A percentile compares a stretch with the other conserved stretches of the same genome.
Conservation (phyloP, 2,329 filamentous ascomycete genomes). For the Atkinsonella hypoxylon region DNA sequence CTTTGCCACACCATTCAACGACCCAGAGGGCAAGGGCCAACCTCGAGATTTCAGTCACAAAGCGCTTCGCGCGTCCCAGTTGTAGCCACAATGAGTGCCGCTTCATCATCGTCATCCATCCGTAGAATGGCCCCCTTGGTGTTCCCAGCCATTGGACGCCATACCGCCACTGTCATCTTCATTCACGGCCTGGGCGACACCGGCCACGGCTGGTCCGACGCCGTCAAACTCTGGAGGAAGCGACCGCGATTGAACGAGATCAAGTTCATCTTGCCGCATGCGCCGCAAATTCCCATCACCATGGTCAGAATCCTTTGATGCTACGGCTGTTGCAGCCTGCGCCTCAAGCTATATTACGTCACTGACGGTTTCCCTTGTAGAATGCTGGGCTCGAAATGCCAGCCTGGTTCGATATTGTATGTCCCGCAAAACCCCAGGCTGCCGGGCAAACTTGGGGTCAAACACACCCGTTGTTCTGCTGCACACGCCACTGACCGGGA, state of each 20-base stretch:
- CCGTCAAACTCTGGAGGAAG: slow-evolving; percentile 79
- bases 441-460: neutral
- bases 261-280: slow-evolving; percentile 89
- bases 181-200: slow-evolving; percentile 84
- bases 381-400: slow-evolving; percentile 73
- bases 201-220: slow-evolving; percentile 64
- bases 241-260: slow-evolving; percentile 75
- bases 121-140: slow-evolving; percentile 44
- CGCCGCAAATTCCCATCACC: slow-evolving; percentile 78
- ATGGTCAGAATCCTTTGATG: slow-evolving; percentile 20
- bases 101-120: slow-evolving; percentile 15
- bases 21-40: neutral
- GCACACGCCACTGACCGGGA: neutral
- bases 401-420: slow-evolving; percentile 74
- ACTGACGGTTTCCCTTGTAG: slow-evolving; percentile 25
- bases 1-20: neutral
- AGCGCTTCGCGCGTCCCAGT: neutral
- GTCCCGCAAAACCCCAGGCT: slow-evolving; percentile 7
- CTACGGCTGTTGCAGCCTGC: neutral
- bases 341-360: neutral
- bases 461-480: neutral
- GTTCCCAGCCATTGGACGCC: slow-evolving; percentile 66
- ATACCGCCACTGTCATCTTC: slow-evolving; percentile 93
- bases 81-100: slow-evolving; percentile 4
- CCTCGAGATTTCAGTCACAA: neutral